Evolutionary conservation across 305 asterid genomes (phyloP).

Genomic region (Rubia balearica): DNA sequence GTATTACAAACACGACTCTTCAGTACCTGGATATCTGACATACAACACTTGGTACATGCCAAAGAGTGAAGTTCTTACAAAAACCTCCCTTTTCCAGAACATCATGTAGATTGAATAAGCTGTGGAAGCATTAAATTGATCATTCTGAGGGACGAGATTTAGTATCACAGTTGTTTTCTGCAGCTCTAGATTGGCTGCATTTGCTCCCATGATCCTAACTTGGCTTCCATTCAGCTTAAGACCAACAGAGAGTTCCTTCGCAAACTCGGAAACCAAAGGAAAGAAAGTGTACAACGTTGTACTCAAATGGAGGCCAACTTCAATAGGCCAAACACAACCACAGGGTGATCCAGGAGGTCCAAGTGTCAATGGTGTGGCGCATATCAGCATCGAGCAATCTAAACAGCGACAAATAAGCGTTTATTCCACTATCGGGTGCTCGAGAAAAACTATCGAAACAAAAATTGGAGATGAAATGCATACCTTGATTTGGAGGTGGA

Average conservation of each 20-base stretch:
- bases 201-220: conserved; percentile 90
- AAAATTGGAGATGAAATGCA: not conserved
- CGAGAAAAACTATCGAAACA: not conserved
- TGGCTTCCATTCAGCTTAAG: conserved; percentile 52
- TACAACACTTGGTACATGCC: conserved; percentile 72
- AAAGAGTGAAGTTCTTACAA: conserved; percentile 41
- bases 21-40: conserved; percentile 79
- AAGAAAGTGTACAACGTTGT: conserved; percentile 54
- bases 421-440: not conserved
- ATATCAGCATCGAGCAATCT: conserved; percentile 56
- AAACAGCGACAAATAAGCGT: conserved; percentile 7
- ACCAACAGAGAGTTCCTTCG: conserved; percentile 48
- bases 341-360: conserved; percentile 70
- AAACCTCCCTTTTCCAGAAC: conserved; percentile 67
- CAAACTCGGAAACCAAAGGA: conserved; percentile 61
- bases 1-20: too few relatives aligned
- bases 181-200: conserved; percentile 60
- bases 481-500: conserved; percentile 79
- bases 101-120: conserved; percentile 54
- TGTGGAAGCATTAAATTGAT: conserved; percentile 39
- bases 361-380: conserved; percentile 74
- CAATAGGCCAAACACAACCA: conserved; percentile 81
- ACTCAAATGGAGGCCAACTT: conserved; percentile 53
- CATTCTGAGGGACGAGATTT: conserved; percentile 63
- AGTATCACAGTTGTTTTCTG: conserved; percentile 65